Evolutionary conservation across 1,139 yeast species (phyloP).

Genomic region (Debaryomycetaceae sp.): DNA sequence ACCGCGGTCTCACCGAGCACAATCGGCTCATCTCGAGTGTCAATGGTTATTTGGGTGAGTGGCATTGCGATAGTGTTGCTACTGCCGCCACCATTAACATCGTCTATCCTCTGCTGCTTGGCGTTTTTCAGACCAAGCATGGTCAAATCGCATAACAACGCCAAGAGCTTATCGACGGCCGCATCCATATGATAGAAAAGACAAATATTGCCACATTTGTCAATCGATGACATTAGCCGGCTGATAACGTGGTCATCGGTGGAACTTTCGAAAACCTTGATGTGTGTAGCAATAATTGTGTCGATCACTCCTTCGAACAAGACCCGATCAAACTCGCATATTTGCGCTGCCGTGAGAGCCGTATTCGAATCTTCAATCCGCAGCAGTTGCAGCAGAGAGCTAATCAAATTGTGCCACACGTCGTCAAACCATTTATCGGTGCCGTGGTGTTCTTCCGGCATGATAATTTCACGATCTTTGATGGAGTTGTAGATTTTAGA

Average conservation of each 20-base stretch:
- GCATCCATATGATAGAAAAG: slow-evolving; percentile 46
- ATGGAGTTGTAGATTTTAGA: slow-evolving; percentile 74
- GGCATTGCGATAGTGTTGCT: too few relatives aligned
- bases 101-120: slow-evolving; percentile 30
- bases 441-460: slow-evolving; percentile 96
- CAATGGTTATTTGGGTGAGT: slow-evolving; percentile 36
- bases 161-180: slow-evolving; percentile 55
- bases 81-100: too few relatives aligned
- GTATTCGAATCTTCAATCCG: slow-evolving; percentile 7
- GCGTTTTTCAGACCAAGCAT: slow-evolving; percentile 17
- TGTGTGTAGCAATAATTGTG: slow-evolving; percentile 55
- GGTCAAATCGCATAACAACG: slow-evolving; percentile 54
- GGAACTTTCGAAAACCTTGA: slow-evolving; percentile 76
- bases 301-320: slow-evolving; percentile 56
- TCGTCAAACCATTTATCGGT: slow-evolving; percentile 86
- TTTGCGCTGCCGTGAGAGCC: slow-evolving; percentile 11
- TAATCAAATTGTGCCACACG: slow-evolving; percentile 78
- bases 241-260: slow-evolving; percentile 84
- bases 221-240: slow-evolving; percentile 77
- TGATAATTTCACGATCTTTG: slow-evolving; percentile 77
- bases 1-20: slow-evolving; percentile 77
- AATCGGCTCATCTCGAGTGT: slow-evolving; percentile 41
- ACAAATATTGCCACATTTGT: slow-evolving; percentile 73
- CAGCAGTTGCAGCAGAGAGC: slow-evolving; percentile 26
- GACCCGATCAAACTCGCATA: slow-evolving; percentile 51